Evolutionary conservation across 106 monocot genomes (phyloP).

Genomic region (Dendrobium nobile): DNA sequence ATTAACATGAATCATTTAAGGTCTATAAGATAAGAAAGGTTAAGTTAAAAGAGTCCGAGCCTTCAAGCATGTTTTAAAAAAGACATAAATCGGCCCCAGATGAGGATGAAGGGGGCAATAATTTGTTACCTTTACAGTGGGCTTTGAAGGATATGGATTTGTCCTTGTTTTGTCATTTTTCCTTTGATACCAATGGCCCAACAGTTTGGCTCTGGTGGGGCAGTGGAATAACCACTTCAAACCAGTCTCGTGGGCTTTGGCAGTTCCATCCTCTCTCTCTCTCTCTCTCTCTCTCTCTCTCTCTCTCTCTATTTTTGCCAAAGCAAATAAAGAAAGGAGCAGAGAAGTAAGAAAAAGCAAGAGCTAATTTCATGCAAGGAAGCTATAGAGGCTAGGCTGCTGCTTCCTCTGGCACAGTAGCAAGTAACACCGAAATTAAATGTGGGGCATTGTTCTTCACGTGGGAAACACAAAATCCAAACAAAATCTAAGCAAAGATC

Average conservation of each 20-base stretch:
- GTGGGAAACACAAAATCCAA: conserved; percentile 55
- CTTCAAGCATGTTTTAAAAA: background rate
- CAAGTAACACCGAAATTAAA: conserved; percentile 16
- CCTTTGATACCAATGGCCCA: background rate
- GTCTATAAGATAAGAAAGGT: too few relatives aligned
- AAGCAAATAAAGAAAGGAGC: conserved; percentile 7
- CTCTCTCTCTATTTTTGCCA: background rate
- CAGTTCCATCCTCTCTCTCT: background rate
- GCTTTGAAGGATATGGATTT: background rate
- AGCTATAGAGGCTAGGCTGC: background rate
- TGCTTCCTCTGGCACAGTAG: conserved; percentile 7
- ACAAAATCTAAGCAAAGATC: conserved; percentile 53
- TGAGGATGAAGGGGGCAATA: background rate
- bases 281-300: background rate
- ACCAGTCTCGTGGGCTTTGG: conserved; percentile 3
- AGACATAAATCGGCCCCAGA: background rate
- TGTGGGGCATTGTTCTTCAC: conserved; percentile 35
- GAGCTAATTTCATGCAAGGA: background rate
- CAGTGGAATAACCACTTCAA: conserved; percentile 4
- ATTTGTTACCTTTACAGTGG: background rate
- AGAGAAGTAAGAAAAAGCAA: background rate
- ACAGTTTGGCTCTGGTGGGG: background rate
- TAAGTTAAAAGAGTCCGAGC: background rate
- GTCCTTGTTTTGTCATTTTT: conserved; percentile 8
- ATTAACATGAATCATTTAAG: too few relatives aligned